Percentiles rank a stretch among this genome's conserved stretches.
phyloP scores from a whole-genome alignment of 2,329 filamentous ascomycete genomes.

The Curvularia sp. region DNA sequence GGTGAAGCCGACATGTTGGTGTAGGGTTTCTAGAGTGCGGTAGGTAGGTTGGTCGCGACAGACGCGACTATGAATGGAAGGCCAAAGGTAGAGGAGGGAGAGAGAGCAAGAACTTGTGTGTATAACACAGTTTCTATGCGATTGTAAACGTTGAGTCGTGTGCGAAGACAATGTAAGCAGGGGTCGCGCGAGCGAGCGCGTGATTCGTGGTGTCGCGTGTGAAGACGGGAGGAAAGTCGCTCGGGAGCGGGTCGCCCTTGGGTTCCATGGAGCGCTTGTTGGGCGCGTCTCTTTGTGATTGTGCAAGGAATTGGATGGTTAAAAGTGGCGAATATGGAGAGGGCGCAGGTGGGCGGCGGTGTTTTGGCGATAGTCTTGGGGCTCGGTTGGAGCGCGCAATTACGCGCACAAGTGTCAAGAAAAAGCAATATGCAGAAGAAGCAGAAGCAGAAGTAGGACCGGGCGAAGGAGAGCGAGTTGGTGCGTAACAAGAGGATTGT shows the following conservation, averaged over 20 bases:
- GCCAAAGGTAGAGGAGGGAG: not conserved
- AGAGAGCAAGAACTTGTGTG: conserved; percentile 13
- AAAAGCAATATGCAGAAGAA: conserved; percentile 28
- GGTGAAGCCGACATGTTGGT: conserved; percentile 36
- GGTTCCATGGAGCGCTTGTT: conserved; percentile 40
- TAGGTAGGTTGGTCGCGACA: not conserved
- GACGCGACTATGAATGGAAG: conserved; percentile 7
- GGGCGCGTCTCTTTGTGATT: not conserved
- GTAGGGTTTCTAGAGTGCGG: conserved; percentile 2
- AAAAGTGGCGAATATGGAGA: not conserved
- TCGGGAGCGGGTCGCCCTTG: conserved; percentile 45
- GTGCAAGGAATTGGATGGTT: not conserved
- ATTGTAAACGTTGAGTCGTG: conserved; percentile 11
- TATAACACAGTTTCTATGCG: conserved; percentile 9
- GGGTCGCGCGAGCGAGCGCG: conserved; percentile 11
- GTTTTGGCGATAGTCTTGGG: not conserved
- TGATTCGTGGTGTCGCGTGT: conserved; percentile 26
- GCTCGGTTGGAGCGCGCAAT: not conserved
- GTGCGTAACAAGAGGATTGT: not conserved
- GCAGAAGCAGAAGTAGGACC: not conserved
- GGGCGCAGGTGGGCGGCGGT: not conserved
- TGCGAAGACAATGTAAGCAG: conserved; percentile 14
- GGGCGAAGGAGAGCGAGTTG: not conserved
- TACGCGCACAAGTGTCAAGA: conserved; percentile 6
- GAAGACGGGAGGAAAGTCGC: conserved; percentile 46